Evolutionary conservation across 1,284 basidiomycete species (phyloP), one percentile per base, ranked within the genome.

Genomic region (Ceratorhiza oryzae-sativae): DNA sequence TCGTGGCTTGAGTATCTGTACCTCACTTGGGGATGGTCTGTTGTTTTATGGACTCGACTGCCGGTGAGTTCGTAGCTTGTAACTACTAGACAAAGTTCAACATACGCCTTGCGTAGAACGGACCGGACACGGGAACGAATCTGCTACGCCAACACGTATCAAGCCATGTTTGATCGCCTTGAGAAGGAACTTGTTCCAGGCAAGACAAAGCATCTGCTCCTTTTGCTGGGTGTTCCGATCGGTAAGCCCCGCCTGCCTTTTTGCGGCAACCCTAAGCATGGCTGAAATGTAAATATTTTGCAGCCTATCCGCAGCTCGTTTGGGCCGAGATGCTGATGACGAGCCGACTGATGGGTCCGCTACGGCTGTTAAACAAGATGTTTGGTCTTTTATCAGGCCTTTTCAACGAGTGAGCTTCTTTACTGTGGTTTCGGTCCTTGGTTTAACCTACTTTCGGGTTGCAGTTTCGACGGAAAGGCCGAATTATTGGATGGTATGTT

Each of bases 31-130:
- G 18, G 74, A 76, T 27, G 71, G 76, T 5, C 73, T 76, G 13
- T 63, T 76, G 15, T 76, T 80, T 49, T 77, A 80, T 45, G 76
- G 79, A 27, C 71, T 82, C n/a, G 80, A 82, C 58, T 80, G 80
- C 72, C 77, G 65, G 65, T 70, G 12, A 48, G 65, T 48, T 20
- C 1, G 15, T 1, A 23, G 9, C 9, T 51, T 51, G 23, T 12
- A 3, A n/a, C n/a, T n/a, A n/a, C n/a, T n/a, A 32, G 18, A 34
- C n/a, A 1, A 18, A 15, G n/a, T 13, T 39, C 36, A 6, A 13
- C 6, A 39, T 39, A 42, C 25, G 12, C 25, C 23, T 25, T 30
- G 41, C 12, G 23, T 36, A 70, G 80, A 6, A 77, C 77, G 10
- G 80, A 82, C 73, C 75, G 80, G 5, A 79, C 76, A 58, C 77